phyloP scores from a whole-genome alignment of 176 grass and related monocot species.

The Eleusine coracana region DNA sequence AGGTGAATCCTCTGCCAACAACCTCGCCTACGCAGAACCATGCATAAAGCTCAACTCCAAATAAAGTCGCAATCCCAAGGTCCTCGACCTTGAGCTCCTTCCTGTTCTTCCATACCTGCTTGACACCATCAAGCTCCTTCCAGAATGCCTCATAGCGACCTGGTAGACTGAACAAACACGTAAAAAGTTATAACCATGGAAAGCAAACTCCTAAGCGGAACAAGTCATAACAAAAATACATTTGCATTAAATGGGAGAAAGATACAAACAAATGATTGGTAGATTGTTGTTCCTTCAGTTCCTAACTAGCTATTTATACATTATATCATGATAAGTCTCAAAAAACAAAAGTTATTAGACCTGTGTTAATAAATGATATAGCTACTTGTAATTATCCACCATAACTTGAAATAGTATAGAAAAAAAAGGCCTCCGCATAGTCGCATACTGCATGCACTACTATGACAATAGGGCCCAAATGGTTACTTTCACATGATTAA shows the following conservation, averaged over 20 bases:
- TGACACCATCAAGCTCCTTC: constrained; percentile 81
- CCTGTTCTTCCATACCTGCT: constrained; percentile 77
- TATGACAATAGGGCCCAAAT: background rate
- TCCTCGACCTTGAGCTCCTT: constrained; percentile 86
- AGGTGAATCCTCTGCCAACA: constrained; percentile 79
- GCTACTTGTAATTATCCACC: background rate
- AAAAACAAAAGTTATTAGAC: background rate
- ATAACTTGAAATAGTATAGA: background rate
- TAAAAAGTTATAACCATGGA: constrained; percentile 17
- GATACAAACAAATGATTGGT: background rate
- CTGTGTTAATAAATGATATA: background rate
- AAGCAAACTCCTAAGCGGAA: constrained; percentile 17
- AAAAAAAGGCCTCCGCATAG: background rate
- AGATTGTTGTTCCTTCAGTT: background rate
- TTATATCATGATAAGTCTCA: background rate
- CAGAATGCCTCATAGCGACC: constrained; percentile 82
- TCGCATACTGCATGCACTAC: background rate
- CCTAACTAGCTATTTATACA: constrained; percentile 3
- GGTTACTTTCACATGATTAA: background rate
- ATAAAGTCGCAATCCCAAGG: constrained; percentile 70
- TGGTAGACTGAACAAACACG: constrained; percentile 66
- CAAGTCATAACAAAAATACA: background rate
- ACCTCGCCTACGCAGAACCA: constrained; percentile 84
- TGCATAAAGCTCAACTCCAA: constrained; percentile 83
- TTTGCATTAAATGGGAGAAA: background rate